Percentiles rank a stretch among this genome's conserved stretches.
Evolutionary conservation across 106 monocot genomes (phyloP).

Genomic region (Phalaenopsis equestris): DNA sequence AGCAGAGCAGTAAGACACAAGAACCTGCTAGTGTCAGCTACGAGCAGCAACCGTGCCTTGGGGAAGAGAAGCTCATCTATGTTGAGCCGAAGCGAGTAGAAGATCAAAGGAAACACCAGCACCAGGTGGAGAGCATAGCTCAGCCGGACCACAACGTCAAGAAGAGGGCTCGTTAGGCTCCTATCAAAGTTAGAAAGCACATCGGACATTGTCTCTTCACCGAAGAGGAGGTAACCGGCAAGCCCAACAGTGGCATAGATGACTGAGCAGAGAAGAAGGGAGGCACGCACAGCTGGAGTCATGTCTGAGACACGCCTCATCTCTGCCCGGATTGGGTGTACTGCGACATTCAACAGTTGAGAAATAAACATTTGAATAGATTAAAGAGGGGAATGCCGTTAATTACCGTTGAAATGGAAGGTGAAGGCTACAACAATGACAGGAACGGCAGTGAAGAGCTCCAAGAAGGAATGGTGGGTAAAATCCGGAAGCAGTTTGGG

Average conservation of each 20-base stretch:
- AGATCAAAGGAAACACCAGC: slow-evolving; percentile 73
- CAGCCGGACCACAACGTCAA: slow-evolving; percentile 58
- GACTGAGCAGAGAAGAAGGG: slow-evolving; percentile 59
- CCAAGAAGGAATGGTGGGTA: slow-evolving; percentile 38
- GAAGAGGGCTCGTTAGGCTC: slow-evolving; percentile 24
- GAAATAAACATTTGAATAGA: neutral
- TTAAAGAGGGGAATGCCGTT: neutral
- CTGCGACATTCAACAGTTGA: slow-evolving; percentile 20
- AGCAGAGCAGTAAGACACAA: slow-evolving; percentile 33
- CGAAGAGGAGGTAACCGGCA: slow-evolving; percentile 81
- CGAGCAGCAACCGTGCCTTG: slow-evolving; percentile 15
- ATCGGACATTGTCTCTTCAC: slow-evolving; percentile 76
- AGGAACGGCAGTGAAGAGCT: slow-evolving; percentile 83
- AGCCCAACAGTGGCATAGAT: slow-evolving; percentile 70
- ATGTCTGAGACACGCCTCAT: slow-evolving; percentile 58
- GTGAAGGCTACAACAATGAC: slow-evolving; percentile 91
- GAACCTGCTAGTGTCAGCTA: slow-evolving; percentile 35
- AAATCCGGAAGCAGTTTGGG: slow-evolving; percentile 63
- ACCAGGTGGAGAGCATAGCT: slow-evolving; percentile 88
- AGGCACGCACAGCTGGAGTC: slow-evolving; percentile 65
- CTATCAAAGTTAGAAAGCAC: slow-evolving; percentile 74
- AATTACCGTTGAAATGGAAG: slow-evolving; percentile 91
- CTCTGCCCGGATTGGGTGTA: slow-evolving; percentile 77
- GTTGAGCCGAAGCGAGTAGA: slow-evolving; percentile 78
- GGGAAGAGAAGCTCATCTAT: slow-evolving; percentile 68